These are phyloP conservation scores for Cercospora janseana DNA, from an alignment of 2,329 filamentous ascomycete genomes.

Conservation along the genomic window DNA sequence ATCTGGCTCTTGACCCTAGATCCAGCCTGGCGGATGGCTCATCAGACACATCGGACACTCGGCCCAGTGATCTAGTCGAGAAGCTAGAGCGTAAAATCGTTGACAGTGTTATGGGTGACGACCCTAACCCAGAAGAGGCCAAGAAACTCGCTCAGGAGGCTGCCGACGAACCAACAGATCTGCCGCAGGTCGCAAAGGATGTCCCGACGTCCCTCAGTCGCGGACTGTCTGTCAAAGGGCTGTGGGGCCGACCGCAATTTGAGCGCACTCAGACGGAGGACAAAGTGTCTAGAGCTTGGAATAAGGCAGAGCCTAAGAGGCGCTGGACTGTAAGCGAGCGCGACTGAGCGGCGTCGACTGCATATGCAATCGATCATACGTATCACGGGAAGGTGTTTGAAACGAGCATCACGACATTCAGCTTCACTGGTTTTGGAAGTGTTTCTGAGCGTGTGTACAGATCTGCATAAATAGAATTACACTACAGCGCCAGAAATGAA, in stretches of 20 bases:
- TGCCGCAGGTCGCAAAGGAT: constrained; percentile 21
- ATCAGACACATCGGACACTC: neutral
- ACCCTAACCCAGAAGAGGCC: constrained; percentile 9
- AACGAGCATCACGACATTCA: neutral
- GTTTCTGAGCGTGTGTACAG: neutral
- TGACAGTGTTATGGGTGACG: constrained; percentile 21
- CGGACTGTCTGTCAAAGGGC: constrained; percentile 39
- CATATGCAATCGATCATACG: too few relatives aligned
- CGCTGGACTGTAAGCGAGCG: constrained; percentile 27
- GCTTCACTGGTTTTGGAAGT: neutral
- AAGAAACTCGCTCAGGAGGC: constrained; percentile 17
- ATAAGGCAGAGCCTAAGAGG: constrained; percentile 23
- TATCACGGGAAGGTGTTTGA: too few relatives aligned
- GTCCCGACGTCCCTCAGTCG: constrained; percentile 26
- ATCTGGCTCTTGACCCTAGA: constrained; percentile 38
- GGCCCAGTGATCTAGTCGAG: constrained; percentile 2
- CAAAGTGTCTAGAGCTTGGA: constrained; percentile 19
- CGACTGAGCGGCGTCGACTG: too few relatives aligned
- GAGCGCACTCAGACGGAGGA: constrained; percentile 18
- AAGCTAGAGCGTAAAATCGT: constrained; percentile 12
- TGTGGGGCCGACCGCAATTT: constrained; percentile 44
- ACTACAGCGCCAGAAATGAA: too few relatives aligned
- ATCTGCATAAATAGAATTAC: too few relatives aligned
- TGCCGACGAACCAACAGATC: constrained; percentile 21
- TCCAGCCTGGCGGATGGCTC: constrained; percentile 11